phyloP scores from a whole-genome alignment of 1,284 basidiomycete genomes.

The Ceratobasidium sp. region DNA sequence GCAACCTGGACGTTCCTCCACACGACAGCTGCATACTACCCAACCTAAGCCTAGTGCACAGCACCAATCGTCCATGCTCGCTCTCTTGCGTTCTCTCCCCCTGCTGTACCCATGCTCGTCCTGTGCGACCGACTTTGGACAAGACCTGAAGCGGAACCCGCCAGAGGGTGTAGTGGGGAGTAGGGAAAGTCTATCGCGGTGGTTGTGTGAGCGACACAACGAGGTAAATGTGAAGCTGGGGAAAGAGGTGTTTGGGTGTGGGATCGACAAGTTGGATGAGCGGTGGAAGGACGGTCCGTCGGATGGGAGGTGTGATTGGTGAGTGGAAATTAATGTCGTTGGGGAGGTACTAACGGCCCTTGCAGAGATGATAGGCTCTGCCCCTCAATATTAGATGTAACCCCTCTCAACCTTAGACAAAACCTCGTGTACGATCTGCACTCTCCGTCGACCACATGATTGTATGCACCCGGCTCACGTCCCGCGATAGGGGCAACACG shows the following conservation, averaged over 20 bases:
- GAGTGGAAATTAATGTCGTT: neutral
- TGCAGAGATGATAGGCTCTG: neutral
- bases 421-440: neutral
- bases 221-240: conserved; percentile 87
- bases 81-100: conserved; percentile 77
- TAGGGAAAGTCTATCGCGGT: conserved; percentile 71
- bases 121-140: conserved; percentile 82
- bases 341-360: neutral
- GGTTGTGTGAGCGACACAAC: conserved; percentile 92
- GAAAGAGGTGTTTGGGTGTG: conserved; percentile 82
- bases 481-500: neutral
- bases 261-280: conserved; percentile 68
- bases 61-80: conserved; percentile 82
- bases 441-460: neutral
- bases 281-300: conserved; percentile 90
- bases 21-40: conserved; percentile 91
- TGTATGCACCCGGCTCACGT: neutral
- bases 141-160: conserved; percentile 67
- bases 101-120: conserved; percentile 84
- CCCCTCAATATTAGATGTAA: neutral
- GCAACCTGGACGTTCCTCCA: conserved; percentile 97
- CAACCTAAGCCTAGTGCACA: conserved; percentile 71
- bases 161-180: conserved; percentile 70
- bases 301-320: conserved; percentile 87
- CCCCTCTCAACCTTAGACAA: neutral